These are phyloP conservation scores for Lyophyllum decastes DNA, from an alignment of 768 basidiomycete genomes.

Conservation along the genomic window DNA sequence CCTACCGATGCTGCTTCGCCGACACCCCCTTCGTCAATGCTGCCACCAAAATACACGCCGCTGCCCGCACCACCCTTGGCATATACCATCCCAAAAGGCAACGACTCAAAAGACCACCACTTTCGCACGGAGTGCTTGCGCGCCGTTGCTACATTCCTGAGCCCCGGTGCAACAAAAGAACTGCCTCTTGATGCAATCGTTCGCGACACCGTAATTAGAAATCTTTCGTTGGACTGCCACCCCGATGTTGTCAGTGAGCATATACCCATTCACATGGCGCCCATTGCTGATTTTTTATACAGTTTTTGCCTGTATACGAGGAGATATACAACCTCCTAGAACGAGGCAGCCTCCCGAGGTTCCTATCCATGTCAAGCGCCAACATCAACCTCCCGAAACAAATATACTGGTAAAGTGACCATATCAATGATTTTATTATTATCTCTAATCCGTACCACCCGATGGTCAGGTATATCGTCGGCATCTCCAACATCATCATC, in stretches of 20 bases:
- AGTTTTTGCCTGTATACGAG: constrained; percentile 38
- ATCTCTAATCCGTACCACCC: neutral
- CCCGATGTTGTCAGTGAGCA: constrained; percentile 32
- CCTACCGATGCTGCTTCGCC: constrained; percentile 5
- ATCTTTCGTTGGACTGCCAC: constrained; percentile 31
- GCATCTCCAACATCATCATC: constrained; percentile 23
- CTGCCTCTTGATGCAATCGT: constrained; percentile 24
- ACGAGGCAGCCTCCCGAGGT: constrained; percentile 28
- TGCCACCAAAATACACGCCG: constrained; percentile 14
- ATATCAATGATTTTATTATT: neutral
- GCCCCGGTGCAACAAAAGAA: constrained; percentile 29
- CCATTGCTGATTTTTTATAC: neutral
- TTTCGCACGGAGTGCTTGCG: constrained; percentile 29
- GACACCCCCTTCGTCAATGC: constrained; percentile 6
- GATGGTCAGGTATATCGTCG: constrained; percentile 29
- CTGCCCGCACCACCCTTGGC: constrained; percentile 17
- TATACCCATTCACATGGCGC: neutral
- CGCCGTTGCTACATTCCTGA: constrained; percentile 32
- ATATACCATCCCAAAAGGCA: constrained; percentile 3
- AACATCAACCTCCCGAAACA: constrained; percentile 39
- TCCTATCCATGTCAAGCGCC: constrained; percentile 29
- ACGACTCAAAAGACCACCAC: constrained; percentile 1
- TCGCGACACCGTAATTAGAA: constrained; percentile 28
- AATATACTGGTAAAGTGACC: constrained; percentile 28
- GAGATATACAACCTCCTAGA: constrained; percentile 32